These are phyloP conservation scores for Solanum chmielewskii DNA, from an alignment of 257 asterid genomes.

Conservation along the genomic window DNA sequence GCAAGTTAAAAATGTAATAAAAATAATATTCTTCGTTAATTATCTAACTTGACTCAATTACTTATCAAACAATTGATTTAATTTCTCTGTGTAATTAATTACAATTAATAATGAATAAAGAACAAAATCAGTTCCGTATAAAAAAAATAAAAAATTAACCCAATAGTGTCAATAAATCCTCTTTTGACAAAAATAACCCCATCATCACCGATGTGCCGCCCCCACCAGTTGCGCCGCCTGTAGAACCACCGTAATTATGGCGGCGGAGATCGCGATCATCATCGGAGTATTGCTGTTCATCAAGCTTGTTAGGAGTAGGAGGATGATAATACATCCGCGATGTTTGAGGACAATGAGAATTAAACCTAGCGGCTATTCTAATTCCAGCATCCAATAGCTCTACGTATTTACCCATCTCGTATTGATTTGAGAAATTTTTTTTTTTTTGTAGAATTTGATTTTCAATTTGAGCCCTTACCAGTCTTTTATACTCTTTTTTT, in stretches of 20 bases:
- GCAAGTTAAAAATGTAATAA: too few relatives aligned
- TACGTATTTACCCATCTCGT: constrained; percentile 26
- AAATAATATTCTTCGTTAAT: too few relatives aligned
- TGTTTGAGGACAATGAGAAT: constrained; percentile 64
- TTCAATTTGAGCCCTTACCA: not conserved
- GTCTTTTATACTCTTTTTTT: not conserved
- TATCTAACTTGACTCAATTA: too few relatives aligned
- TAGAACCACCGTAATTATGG: not conserved
- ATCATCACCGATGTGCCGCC: not conserved
- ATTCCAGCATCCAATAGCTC: constrained; percentile 39
- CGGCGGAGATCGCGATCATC: not conserved
- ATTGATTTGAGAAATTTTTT: too few relatives aligned
- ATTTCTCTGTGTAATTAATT: not conserved
- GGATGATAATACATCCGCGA: constrained; percentile 62
- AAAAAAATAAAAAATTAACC: not conserved
- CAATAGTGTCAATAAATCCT: not conserved
- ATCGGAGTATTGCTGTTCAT: not conserved
- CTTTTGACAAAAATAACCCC: not conserved
- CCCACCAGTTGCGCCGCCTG: not conserved
- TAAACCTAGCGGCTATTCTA: constrained; percentile 33
- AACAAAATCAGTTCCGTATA: not conserved
- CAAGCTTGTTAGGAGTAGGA: not conserved
- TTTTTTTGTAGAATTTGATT: too few relatives aligned
- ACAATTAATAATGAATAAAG: not conserved
- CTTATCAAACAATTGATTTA: too few relatives aligned